phyloP scores from a whole-genome alignment of 176 grass and related monocot species.

The Ampelocalamus luodianensis region DNA sequence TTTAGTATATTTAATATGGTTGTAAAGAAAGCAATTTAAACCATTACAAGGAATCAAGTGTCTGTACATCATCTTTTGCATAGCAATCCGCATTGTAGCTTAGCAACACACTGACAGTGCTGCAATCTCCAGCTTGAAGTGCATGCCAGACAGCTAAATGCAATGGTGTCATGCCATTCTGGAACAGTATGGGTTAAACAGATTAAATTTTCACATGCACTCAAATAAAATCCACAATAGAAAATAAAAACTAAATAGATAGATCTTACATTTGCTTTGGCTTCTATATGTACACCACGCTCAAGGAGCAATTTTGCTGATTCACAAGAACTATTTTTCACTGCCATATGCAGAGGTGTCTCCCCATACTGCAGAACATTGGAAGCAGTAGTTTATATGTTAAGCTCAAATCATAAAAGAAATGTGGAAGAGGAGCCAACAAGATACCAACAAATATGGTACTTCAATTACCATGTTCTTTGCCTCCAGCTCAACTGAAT shows the following conservation, averaged over 20 bases:
- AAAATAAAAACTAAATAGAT: conserved; percentile 18
- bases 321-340: conserved; percentile 80
- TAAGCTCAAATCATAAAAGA: conserved; percentile 22
- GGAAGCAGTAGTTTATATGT: conserved; percentile 9
- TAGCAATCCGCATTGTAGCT: conserved; percentile 78
- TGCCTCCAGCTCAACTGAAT: conserved; percentile 72
- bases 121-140: conserved; percentile 67
- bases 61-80: conserved; percentile 88
- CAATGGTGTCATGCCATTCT: conserved; percentile 98
- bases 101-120: conserved; percentile 68
- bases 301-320: conserved; percentile 80
- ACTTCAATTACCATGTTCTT: conserved; percentile 81
- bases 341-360: conserved; percentile 94
- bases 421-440: conserved; percentile 11
- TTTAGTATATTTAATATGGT: conserved; percentile 30
- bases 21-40: conserved; percentile 44
- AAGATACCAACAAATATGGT: conserved; percentile 35
- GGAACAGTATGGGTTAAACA: conserved; percentile 47
- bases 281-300: conserved; percentile 68
- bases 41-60: conserved; percentile 45
- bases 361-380: conserved; percentile 84
- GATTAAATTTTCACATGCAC: not conserved
- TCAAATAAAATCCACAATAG: not conserved
- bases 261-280: conserved; percentile 82
- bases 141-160: conserved; percentile 98